Evolutionary conservation across 306 rosid genomes (phyloP), one percentile per base, ranked within the genome.

Genomic region (Castanea mollissima): DNA sequence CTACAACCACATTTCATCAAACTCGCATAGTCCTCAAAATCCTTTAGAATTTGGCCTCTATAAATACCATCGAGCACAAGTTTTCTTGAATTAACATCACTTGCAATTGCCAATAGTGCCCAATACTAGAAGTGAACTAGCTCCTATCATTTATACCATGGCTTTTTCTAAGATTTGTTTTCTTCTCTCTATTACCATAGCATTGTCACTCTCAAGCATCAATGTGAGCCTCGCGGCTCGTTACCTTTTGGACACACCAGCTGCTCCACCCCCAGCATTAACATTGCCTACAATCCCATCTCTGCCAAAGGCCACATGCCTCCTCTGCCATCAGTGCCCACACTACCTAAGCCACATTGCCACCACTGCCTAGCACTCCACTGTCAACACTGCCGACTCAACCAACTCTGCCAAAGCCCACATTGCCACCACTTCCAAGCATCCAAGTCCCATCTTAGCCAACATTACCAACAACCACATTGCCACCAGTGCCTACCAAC

Each of bases 181-280:
- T 52, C 71, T 77, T 34, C 16, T 67, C 8, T 77, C 35, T n/a
- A 31, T 77, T 20, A 46, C 67, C 14, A 23, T 77, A 32, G 38
- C 74, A 29, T 19, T 77, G n/a, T 65, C 69, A 31, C 35, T 77
- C 64, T 79, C 88, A 75, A 63, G 86, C 79, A 55, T 78, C 58
- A 52, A 51, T 54, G 65, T 65, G 60, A 79, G 74, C 81, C 19
- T 71, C 0, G 88, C 69, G 0, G 80, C 76, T 58, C 67, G 88
- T 25, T 69, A 57, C 38, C 81, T 85, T 21, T 52, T 85, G 35
- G 79, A 75, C 46, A 65, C 86, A 16, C 67, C 71, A 2, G 60
- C 69, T 46, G 32, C 81, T 79, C 81, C 84, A 79, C 69, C 77
- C 41, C 83, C 79, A 44, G 32, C 77, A 29, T 77, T 55, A 49